Conservation (phyloP, 495 filamentous ascomycete species). For the Talaromyces stipitatus region DNA sequence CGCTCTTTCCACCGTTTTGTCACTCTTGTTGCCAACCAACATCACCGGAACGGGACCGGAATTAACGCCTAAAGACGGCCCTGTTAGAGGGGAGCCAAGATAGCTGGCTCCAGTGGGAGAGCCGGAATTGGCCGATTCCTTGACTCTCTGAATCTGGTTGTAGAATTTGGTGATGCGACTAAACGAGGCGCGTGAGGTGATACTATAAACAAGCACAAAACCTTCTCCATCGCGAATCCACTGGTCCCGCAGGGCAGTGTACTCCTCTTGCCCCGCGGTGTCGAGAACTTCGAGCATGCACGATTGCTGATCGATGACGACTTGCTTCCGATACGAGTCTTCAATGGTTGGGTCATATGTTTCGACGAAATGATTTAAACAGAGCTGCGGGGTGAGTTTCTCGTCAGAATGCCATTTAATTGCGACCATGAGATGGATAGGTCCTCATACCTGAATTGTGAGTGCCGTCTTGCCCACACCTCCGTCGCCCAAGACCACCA, state of each 20-base stretch:
- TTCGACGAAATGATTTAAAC: slow-evolving; percentile 73
- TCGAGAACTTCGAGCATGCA: slow-evolving; percentile 99
- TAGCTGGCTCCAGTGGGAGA: slow-evolving; percentile 53
- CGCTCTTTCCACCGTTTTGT: slow-evolving; percentile 88
- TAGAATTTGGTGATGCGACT: slow-evolving; percentile 91
- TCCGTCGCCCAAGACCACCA: slow-evolving; percentile 94
- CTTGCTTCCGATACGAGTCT: slow-evolving; percentile 97
- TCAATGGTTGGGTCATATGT: slow-evolving; percentile 96
- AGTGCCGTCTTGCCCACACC: slow-evolving; percentile 95
- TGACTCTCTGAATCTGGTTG: slow-evolving; percentile 93
- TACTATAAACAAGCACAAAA: slow-evolving; percentile 96
- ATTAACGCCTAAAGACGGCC: slow-evolving; percentile 47
- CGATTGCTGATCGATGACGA: slow-evolving; percentile 91
- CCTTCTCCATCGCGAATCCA: slow-evolving; percentile 98
- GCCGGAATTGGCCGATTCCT: slow-evolving; percentile 76
- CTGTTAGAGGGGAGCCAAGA: slow-evolving; percentile 60
- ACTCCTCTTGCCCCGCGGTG: slow-evolving; percentile 98
- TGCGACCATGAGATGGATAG: slow-evolving; percentile 6
- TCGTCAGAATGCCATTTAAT: slow-evolving; percentile 9
- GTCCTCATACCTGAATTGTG: slow-evolving; percentile 79
- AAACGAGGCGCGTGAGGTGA: slow-evolving; percentile 92
- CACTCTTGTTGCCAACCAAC: slow-evolving; percentile 98
- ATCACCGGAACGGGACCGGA: slow-evolving; percentile 80
- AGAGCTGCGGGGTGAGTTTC: slow-evolving; percentile 44
- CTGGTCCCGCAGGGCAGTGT: slow-evolving; percentile 92